A percentile compares a stretch with the other conserved stretches of the same genome.
Evolutionary conservation across 1,139 yeast genomes (phyloP).

Genomic region (Blastobotrys arbuscula): DNA sequence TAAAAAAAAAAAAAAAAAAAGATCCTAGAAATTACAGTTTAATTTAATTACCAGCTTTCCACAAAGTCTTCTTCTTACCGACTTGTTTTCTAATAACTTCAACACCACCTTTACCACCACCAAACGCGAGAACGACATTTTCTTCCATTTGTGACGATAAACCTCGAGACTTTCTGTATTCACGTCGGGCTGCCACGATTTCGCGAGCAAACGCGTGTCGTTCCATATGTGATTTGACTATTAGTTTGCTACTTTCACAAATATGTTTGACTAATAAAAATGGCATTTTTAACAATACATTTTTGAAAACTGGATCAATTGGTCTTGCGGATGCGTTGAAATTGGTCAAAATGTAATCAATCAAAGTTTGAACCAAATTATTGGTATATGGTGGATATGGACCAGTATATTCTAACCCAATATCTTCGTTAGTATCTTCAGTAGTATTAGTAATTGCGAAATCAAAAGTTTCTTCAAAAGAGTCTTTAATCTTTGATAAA

Average conservation of each 20-base stretch:
- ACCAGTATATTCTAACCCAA: conserved; percentile 25
- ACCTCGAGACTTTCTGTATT: conserved; percentile 19
- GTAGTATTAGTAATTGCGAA: conserved; percentile 22
- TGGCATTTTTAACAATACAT: conserved; percentile 26
- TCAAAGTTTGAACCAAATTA: conserved; percentile 22
- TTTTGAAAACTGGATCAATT: conserved; percentile 19
- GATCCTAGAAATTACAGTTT: conserved; percentile 3
- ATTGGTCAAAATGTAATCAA: conserved; percentile 25
- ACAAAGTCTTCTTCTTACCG: conserved; percentile 29
- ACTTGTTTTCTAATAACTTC: conserved; percentile 30
- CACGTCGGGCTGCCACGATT: conserved; percentile 25
- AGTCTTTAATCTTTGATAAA: conserved; percentile 21
- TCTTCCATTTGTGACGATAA: conserved; percentile 26
- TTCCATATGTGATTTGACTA: conserved; percentile 28
- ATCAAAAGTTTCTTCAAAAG: conserved; percentile 22
- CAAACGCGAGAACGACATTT: conserved; percentile 33
- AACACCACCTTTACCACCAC: conserved; percentile 34
- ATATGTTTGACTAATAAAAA: conserved; percentile 29
- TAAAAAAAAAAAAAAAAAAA: conserved; percentile 3
- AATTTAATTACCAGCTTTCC: conserved; percentile 28
- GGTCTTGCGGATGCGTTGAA: conserved; percentile 22
- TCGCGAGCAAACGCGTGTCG: conserved; percentile 31
- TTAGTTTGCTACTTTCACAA: conserved; percentile 27
- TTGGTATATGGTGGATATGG: conserved; percentile 35
- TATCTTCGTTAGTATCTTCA: conserved; percentile 16